Conservation (phyloP, 208 protist genomes). For the Trypanosoma theileri region DNA sequence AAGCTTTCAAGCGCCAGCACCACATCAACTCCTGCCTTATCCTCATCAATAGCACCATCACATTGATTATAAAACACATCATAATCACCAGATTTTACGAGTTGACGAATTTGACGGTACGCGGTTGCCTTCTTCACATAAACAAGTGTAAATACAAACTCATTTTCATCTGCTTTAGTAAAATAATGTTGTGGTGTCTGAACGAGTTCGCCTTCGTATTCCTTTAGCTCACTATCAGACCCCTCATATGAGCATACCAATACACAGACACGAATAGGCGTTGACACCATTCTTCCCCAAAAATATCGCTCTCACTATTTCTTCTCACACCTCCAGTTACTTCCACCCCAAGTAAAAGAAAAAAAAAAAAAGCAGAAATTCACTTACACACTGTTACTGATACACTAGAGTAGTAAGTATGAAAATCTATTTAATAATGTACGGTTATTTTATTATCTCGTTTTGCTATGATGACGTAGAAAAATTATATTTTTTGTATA, state of each 20-base stretch:
- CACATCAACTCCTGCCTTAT: constrained; percentile 85
- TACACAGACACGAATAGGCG: constrained; percentile 70
- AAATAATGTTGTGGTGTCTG: constrained; percentile 87
- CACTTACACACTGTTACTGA: too few species aligned
- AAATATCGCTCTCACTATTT: not conserved
- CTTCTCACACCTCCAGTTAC: not conserved
- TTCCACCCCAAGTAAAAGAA: not conserved
- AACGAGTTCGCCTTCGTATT: constrained; percentile 70
- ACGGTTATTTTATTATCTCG: too few species aligned
- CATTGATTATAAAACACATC: constrained; percentile 93
- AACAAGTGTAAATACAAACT: constrained; percentile 67
- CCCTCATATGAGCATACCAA: constrained; percentile 84
- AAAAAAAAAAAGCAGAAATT: not conserved
- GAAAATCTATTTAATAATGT: too few species aligned
- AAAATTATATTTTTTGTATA: not conserved
- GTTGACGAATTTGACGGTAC: constrained; percentile 76
- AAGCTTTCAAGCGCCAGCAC: constrained; percentile 89
- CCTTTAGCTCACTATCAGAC: constrained; percentile 78
- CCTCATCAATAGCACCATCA: constrained; percentile 88
- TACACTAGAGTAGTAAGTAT: too few species aligned
- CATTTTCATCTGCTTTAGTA: constrained; percentile 34
- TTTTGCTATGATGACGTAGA: too few species aligned
- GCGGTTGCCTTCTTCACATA: constrained; percentile 82
- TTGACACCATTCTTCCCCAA: not conserved
- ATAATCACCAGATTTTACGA: constrained; percentile 79